Base-by-base conservation (phyloP, 352 stramenopile genomes). In the Pythium dissimile region DNA sequence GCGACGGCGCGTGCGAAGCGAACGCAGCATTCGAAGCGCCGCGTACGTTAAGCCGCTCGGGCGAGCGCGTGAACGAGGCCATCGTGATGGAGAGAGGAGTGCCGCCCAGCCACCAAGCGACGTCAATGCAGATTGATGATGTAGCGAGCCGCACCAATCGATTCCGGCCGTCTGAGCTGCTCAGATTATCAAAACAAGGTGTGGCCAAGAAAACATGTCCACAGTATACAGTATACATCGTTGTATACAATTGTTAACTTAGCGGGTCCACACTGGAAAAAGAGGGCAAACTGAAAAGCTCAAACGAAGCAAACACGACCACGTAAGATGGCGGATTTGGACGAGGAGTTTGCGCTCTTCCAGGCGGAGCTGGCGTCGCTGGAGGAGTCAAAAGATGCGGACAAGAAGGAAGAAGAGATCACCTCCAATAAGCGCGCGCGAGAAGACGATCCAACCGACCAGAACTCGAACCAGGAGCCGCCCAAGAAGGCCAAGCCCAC, bases 291-390 rank as follows among this genome's bases (percentile, higher is more conserved):
- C 16, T 23, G 23, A 24, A 23, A 46, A n/a, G n/a, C n/a, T n/a
- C n/a, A n/a, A n/a, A n/a, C n/a, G n/a, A n/a, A n/a, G n/a, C n/a
- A n/a, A n/a, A n/a, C n/a, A n/a, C n/a, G n/a, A n/a, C n/a, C n/a
- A n/a, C n/a, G 12, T 23, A 51, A 50, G 11, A 91, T 91, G 81
- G 62, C 74, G 16, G 65, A 80, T 41, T 49, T 92, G 53, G 84
- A 94, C 57, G 83, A 90, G 49, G 82, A 90, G 69, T 86, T 94
- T 51, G 84, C 84, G 50, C 83, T 66, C 44, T 94, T 94, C 53
- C 77, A 92, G 62, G 84, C 80, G 16, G 84, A 94, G 50, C 68
- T 94, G n/a, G 72, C 85, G 68, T 83, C 80, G 35, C 68, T 94
- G 20, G 83, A 91, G 23, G 55, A 80, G 67, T 51, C 77, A 7